phyloP scores from a whole-genome alignment of 257 asterid genomes.

The Leonotis leonurus region DNA sequence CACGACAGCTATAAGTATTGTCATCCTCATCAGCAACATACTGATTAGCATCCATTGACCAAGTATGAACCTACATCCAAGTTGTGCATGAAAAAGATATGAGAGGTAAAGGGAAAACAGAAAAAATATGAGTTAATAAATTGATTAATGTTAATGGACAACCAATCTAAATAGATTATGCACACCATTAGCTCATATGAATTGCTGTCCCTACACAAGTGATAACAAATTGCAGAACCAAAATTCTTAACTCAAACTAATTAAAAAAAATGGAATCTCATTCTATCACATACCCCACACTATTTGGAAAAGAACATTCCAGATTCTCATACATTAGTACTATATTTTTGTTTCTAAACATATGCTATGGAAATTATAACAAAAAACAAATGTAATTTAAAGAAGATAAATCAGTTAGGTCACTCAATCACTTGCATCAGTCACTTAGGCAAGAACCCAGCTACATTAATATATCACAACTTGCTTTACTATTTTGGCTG shows the following conservation, averaged over 20 bases:
- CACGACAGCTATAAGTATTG: slow-evolving; percentile 85
- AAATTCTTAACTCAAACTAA: not conserved
- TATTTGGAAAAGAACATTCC: not conserved
- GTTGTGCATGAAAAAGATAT: slow-evolving; percentile 10
- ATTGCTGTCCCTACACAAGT: not conserved
- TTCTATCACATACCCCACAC: too few species aligned
- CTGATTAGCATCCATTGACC: slow-evolving; percentile 95
- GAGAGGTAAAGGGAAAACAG: slow-evolving; percentile 2
- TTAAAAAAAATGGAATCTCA: not conserved
- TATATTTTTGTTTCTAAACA: too few species aligned
- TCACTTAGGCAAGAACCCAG: not conserved
- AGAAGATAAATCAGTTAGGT: not conserved
- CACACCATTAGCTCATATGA: not conserved
- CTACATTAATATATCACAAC: not conserved
- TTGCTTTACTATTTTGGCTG: not conserved
- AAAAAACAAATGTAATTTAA: too few species aligned
- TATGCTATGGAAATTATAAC: not conserved
- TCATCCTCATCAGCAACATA: slow-evolving; percentile 97
- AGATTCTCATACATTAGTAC: not conserved
- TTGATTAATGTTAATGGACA: not conserved
- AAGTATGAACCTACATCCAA: slow-evolving; percentile 56
- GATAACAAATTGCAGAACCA: slow-evolving; percentile 1
- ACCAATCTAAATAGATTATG: not conserved
- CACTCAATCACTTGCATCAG: not conserved
- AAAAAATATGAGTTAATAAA: not conserved